Evolutionary conservation across 805 yeast genomes (phyloP).

Genomic region (Wickerhamomyces strasburgensis): DNA sequence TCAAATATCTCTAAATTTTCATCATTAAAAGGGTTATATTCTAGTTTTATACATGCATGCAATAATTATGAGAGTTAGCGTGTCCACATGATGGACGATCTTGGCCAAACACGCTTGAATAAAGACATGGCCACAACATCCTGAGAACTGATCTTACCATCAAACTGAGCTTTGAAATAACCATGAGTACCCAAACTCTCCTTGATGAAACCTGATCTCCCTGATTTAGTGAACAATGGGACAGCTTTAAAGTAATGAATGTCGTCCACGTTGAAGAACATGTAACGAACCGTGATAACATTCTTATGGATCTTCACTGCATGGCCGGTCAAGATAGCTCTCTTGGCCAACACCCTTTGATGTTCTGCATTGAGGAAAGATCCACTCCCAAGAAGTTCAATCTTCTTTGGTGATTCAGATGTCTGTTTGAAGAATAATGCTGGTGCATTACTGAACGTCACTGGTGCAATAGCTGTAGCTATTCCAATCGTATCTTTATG

Average conservation of each 20-base stretch:
- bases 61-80: slow-evolving; percentile 10
- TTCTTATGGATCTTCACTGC: slow-evolving; percentile 93
- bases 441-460: slow-evolving; percentile 77
- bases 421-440: slow-evolving; percentile 71
- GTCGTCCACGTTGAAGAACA: slow-evolving; percentile 93
- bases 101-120: slow-evolving; percentile 94
- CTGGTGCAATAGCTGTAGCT: slow-evolving; percentile 88
- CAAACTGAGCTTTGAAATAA: slow-evolving; percentile 92
- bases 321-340: slow-evolving; percentile 87
- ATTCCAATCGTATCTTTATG: slow-evolving; percentile 71
- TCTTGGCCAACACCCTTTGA: slow-evolving; percentile 77
- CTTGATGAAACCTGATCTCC: slow-evolving; percentile 91
- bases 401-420: slow-evolving; percentile 37
- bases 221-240: slow-evolving; percentile 88
- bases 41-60: background rate
- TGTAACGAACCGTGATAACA: slow-evolving; percentile 88
- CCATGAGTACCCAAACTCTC: slow-evolving; percentile 98
- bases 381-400: slow-evolving; percentile 84
- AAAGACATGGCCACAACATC: slow-evolving; percentile 92
- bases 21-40: slow-evolving; percentile 1
- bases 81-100: slow-evolving; percentile 32
- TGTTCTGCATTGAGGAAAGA: slow-evolving; percentile 84
- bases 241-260: slow-evolving; percentile 85
- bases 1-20: too few species aligned
- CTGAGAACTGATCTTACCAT: slow-evolving; percentile 83